Percentiles rank a stretch among this genome's conserved stretches.
Conservation (phyloP, 108 stramenopile genomes). For the Nitzschia sp. region DNA sequence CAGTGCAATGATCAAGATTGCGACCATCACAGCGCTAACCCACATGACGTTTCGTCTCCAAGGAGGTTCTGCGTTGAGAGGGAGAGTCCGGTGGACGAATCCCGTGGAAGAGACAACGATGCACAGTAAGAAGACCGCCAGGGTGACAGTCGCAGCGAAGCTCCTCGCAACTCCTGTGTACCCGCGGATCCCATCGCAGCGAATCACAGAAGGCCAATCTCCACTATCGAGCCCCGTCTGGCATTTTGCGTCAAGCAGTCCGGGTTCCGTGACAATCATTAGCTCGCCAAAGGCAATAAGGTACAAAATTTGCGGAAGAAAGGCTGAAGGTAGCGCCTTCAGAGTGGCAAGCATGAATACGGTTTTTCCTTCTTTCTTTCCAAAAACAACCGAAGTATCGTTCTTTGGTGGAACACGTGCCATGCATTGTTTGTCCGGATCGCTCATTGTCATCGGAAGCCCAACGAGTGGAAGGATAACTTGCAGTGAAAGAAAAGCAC, state of each 20-base stretch:
- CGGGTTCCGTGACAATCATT: constrained; percentile 46
- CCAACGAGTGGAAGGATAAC: constrained; percentile 69
- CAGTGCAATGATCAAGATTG: constrained; percentile 37
- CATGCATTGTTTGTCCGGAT: constrained; percentile 65
- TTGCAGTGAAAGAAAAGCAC: constrained; percentile 63
- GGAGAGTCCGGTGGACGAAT: constrained; percentile 60
- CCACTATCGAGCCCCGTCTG: background rate
- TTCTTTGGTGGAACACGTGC: constrained; percentile 80
- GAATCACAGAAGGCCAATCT: constrained; percentile 49
- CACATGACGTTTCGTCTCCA: constrained; percentile 70
- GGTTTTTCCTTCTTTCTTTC: constrained; percentile 49
- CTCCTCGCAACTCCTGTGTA: constrained; percentile 58
- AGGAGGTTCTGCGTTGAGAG: constrained; percentile 53
- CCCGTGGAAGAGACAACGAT: constrained; percentile 56
- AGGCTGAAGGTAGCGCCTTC: constrained; percentile 60
- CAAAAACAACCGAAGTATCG: constrained; percentile 64
- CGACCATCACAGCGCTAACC: constrained; percentile 32
- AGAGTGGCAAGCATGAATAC: constrained; percentile 42
- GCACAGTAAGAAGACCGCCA: constrained; percentile 66
- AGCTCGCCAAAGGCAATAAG: constrained; percentile 64
- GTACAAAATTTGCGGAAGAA: constrained; percentile 65
- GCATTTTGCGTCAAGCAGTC: constrained; percentile 25
- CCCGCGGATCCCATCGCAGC: constrained; percentile 60
- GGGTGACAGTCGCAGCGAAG: constrained; percentile 50
- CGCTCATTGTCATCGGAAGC: constrained; percentile 60